Base-by-base conservation (phyloP, 345 rosid species). In the Pugionium cornutum region DNA sequence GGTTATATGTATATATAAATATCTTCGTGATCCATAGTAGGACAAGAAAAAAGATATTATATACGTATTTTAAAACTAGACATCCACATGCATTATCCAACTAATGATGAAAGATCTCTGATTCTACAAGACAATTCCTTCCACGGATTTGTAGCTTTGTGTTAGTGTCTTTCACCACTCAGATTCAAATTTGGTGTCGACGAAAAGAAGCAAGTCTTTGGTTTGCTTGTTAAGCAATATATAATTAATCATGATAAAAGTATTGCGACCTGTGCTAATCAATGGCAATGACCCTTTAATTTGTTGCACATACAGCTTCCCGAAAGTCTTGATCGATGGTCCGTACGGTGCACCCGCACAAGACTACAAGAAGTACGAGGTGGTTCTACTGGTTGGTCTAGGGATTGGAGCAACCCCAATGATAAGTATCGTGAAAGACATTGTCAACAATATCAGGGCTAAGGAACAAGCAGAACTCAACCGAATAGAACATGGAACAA, bases 261-360 rank as follows among this genome's bases (percentile, higher is more conserved):
- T 36, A 4, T 32, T 4, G 11, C 40, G 56, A 4, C 7, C 4
- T 41, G 26, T 2, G 32, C 34, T 73, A 52, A 66, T 30, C 18
- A 18, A 7, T 18, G 18, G 18, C 18, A 18, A 18, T 18, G 18
- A 18, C 18, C 18, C 18, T 18, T 33, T 1, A 6, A 49, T 64
- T 18, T 18, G 4, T 41, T 64, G 6, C 32, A 9, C 28, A 26
- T 56, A 62, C 89, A 89, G 96, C 59, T 82, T 83, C 57, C 96
- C 92, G 0, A 79, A 80, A 77, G 84, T 89, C 7, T 5, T 85
- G 77, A 83, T 89, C 8, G 94, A 89, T 47, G 94, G 89, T 25
- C 96, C 96, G 9, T 89, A 89, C 42, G 96, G 96, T 41, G 96
- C 94, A 49, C 91, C 96, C 49, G 96, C 96, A 47, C 94, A 89